Evolutionary conservation across 2,329 filamentous ascomycete species (phyloP), one percentile per base, ranked within the genome.

Genomic region (Acrocalymma vagum): DNA sequence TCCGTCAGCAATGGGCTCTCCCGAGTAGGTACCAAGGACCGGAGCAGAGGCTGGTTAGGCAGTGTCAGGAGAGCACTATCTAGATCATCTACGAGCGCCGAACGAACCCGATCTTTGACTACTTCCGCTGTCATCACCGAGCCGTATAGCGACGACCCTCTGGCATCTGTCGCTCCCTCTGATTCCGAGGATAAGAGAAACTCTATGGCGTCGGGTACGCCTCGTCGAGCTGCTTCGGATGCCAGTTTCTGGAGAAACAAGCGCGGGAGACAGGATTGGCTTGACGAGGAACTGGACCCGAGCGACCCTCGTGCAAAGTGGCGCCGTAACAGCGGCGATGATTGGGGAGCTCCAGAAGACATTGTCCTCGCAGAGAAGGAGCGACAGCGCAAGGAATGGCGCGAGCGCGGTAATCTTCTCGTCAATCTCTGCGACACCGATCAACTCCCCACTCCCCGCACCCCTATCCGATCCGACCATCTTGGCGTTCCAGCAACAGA

Each of bases 141-240:
- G 28, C 48, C 52, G 3, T 68, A 65, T 30, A 63, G 45, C 18
- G 64, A 67, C 30, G 48, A 61, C 9, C 64, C 63, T 5, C 33
- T 34, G 9, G 56, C 51, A 0, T 38, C 50, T 3, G 28, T 39
- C 9, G 46, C 46, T 2, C 15, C 40, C n/a, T 34, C 38, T n/a
- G 13, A 27, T 4, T 15, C 15, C 3, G n/a, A n/a, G n/a, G 39
- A 48, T 9, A 45, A 54, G 5, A 50, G 52, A 2, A 55, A 56
- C 17, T 58, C 58, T 0, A 54, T 61, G 10, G 34, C 44, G 2
- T 54, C 58, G 3, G 32, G 42, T 5, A 51, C 58, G 3, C 74
- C 73, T 3, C 63, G 73, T 7, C 71, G 75, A 14, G 69, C 74
- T 4, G 71, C 70, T 5, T 73, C 70, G 1, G 75, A 77, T 35